Base-by-base conservation (phyloP, 108 stramenopile genomes). In the Stephanodiscus triporus region DNA sequence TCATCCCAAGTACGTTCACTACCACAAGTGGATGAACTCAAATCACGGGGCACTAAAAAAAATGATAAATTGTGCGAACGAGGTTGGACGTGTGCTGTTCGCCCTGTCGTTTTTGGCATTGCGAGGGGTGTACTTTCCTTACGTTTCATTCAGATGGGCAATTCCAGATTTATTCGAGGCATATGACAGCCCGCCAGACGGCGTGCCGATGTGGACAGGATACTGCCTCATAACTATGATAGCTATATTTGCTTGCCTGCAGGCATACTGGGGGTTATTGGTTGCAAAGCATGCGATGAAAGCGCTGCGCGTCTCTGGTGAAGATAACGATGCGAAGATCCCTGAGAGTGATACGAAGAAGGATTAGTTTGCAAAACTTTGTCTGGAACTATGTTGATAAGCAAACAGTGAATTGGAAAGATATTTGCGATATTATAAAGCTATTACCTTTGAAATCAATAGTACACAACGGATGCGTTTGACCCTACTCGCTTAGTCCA, bases 51-150 rank as follows among this genome's bases (percentile, higher is more conserved):
- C 59, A 26, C 38, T 62, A 9, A 24, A 38, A 32, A 81, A 63
- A 42, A 1, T 70, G 6, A 24, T 73, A 3, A 13, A 73, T 2
- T n/a, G 58, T 9, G 7, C 75, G 45, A 89, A 88, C 67, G 78
- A 77, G 34, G 10, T 71, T 9, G 67, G 32, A 24, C 79, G 89
- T 34, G 51, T 77, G 10, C 23, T 75, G 11, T 90, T 90, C 75
- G 89, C 89, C 10, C 7, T 86, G 16, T 63, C 66, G 10, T 90
- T 84, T 76, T 53, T 90, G 50, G 6, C 74, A 26, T 61, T 83
- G 26, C 83, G 89, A 19, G 85, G 78, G 0, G n/a, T 85, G 0
- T 90, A 87, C 60, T 85, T 86, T 65, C 87, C 89, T 22, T 90
- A 80, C 54, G 27, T 86, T 22, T 49, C 66, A 2, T 69, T 82